phyloP scores from a whole-genome alignment of 768 basidiomycete genomes.

The Tricholoma matsutake region DNA sequence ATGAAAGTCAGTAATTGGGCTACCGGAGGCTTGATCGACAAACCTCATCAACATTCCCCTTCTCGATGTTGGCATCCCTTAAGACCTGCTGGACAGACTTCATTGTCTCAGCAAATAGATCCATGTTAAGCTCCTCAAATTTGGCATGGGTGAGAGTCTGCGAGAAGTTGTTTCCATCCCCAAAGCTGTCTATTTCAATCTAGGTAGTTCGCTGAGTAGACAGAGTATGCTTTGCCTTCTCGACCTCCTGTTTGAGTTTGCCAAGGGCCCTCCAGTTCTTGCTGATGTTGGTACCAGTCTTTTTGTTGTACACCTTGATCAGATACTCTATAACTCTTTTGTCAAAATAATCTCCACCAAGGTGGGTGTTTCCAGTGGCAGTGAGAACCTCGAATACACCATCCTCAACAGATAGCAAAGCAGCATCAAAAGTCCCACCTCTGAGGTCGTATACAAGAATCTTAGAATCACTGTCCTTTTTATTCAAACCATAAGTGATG shows the following conservation, averaged over 20 bases:
- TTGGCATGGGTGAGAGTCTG: constrained; percentile 97
- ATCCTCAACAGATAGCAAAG: constrained; percentile 90
- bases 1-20: neutral
- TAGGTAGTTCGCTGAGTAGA: constrained; percentile 87
- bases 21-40: neutral
- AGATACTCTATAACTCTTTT: constrained; percentile 91
- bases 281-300: constrained; percentile 81
- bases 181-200: constrained; percentile 95
- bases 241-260: constrained; percentile 90
- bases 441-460: constrained; percentile 99
- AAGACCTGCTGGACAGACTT: constrained; percentile 98
- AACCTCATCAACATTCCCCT: constrained; percentile 93
- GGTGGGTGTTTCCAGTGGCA: constrained; percentile 91
- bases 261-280: constrained; percentile 81
- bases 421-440: constrained; percentile 98
- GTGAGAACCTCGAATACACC: constrained; percentile 90
- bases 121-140: constrained; percentile 98
- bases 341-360: constrained; percentile 96
- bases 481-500: constrained; percentile 97
- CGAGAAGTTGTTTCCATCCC: constrained; percentile 94
- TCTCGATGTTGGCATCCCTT: constrained; percentile 97
- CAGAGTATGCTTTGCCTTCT: constrained; percentile 91
- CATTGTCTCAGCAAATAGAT: constrained; percentile 99
- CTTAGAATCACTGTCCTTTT: constrained; percentile 90
- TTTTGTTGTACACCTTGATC: constrained; percentile 88